These are phyloP conservation scores for Fragilaria crotonensis DNA, from an alignment of 108 stramenopile species.

Conservation along the genomic window DNA sequence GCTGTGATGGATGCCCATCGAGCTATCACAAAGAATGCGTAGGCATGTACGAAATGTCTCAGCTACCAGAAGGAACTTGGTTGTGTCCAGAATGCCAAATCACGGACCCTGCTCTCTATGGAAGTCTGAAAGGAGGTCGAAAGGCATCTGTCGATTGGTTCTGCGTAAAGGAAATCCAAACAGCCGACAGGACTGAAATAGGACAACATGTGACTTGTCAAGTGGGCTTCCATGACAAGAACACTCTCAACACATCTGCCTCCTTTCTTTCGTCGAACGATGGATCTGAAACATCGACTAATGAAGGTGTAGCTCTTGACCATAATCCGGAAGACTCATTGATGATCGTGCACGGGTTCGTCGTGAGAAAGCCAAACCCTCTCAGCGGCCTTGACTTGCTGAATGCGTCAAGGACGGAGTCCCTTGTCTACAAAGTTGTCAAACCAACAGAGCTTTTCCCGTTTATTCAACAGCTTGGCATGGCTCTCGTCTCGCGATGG, in stretches of 20 bases:
- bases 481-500: constrained; percentile 18
- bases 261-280: background rate
- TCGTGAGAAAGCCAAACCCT: background rate
- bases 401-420: background rate
- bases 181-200: background rate
- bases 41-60: constrained; percentile 21
- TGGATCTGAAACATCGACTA: background rate
- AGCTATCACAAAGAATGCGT: constrained; percentile 66
- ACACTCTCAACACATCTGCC: background rate
- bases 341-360: constrained; percentile 20
- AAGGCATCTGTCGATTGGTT: constrained; percentile 73
- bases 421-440: background rate
- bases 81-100: constrained; percentile 71
- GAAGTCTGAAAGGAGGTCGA: constrained; percentile 38
- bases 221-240: background rate
- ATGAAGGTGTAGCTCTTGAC: background rate
- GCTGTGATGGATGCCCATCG: constrained; percentile 72
- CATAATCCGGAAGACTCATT: too few species aligned
- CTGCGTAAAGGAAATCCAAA: constrained; percentile 24
- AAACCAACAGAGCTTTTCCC: background rate
- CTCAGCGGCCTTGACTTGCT: background rate
- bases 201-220: too few species aligned
- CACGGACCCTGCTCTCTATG: constrained; percentile 51
- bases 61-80: constrained; percentile 70
- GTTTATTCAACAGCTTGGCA: constrained; percentile 6